Evolutionary conservation across 768 basidiomycete genomes (phyloP), one percentile per base, ranked within the genome.

Genomic region (Pulveroboletus sp.): DNA sequence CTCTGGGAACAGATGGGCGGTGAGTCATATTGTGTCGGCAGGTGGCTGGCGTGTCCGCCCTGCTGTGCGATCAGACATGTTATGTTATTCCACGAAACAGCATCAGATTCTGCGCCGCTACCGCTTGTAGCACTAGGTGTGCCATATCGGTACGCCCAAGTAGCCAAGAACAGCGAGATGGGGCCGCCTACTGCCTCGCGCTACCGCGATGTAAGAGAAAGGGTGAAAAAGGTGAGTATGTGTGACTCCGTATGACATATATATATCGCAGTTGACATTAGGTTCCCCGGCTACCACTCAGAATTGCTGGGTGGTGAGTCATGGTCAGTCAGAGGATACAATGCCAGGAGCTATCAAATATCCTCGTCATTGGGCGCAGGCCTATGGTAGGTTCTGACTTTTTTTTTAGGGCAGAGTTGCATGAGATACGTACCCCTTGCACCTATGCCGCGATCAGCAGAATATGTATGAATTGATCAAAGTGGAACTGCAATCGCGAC

Each of bases 51-150:
- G 40, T 11, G 33, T 21, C 21, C 21, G 21, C 21, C 21, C 21
- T 21, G 21, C 21, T 4, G 21, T 21, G 21, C 21, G 4, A 21
- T 21, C 21, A 21, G 4, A 21, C 21, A 4, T 21, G 21, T 21
- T 4, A 21, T 21, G 21, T 21, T 21, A 21, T 21, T 21, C 21
- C 21, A 18, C 65, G 62, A 68, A 82, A 83, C 81, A 83, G 79
- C 79, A 82, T 82, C 77, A 78, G 83, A 57, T 84, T 82, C 60
- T 82, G 83, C 1, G 83, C 73, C 7, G 82, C 75, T 45, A 15
- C 67, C 66, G 14, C 66, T 21, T 21, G 21, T 21, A 21, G 21
- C 66, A 5, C 55, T 76, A 5, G 71, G 66, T 51, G 82, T 78
- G 61, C 83, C 82, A 62, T 81, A 83, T 26, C 81, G 72, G 56